Conservation (phyloP, 1,284 basidiomycete species). For the Xerocomus cyaneibrunnescens region DNA sequence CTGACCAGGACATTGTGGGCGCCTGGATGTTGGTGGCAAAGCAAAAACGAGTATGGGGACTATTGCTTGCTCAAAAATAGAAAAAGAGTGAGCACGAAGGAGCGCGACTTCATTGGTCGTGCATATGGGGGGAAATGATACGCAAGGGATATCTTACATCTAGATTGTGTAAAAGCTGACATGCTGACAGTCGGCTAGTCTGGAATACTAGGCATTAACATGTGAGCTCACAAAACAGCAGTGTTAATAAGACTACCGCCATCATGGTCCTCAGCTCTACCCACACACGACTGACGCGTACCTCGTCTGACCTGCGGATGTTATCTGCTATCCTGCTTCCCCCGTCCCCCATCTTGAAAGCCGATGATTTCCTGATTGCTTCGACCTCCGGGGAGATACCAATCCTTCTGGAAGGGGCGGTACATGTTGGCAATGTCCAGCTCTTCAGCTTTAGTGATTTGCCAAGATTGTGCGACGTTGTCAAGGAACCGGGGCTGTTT, state of each 20-base stretch:
- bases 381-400: constrained; percentile 56
- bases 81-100: constrained; percentile 42
- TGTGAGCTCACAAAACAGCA: background rate
- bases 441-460: background rate
- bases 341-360: constrained; percentile 49
- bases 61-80: constrained; percentile 67
- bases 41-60: constrained; percentile 64
- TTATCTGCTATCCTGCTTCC: constrained; percentile 37
- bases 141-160: constrained; percentile 4
- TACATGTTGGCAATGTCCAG: constrained; percentile 7
- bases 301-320: constrained; percentile 38
- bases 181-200: constrained; percentile 4
- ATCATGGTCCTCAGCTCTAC: constrained; percentile 17
- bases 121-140: constrained; percentile 6
- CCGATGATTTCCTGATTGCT: constrained; percentile 39
- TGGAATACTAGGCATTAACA: constrained; percentile 24
- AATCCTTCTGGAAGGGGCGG: constrained; percentile 44
- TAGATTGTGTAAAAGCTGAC: constrained; percentile 24
- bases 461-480: constrained; percentile 2
- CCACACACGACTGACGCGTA: constrained; percentile 30
- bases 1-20: constrained; percentile 77
- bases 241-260: background rate
- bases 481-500: constrained; percentile 4
- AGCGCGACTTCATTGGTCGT: constrained; percentile 29
- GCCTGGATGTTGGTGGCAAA: constrained; percentile 67